phyloP scores from a whole-genome alignment of 306 rosid genomes.

The Luffa acutangula region DNA sequence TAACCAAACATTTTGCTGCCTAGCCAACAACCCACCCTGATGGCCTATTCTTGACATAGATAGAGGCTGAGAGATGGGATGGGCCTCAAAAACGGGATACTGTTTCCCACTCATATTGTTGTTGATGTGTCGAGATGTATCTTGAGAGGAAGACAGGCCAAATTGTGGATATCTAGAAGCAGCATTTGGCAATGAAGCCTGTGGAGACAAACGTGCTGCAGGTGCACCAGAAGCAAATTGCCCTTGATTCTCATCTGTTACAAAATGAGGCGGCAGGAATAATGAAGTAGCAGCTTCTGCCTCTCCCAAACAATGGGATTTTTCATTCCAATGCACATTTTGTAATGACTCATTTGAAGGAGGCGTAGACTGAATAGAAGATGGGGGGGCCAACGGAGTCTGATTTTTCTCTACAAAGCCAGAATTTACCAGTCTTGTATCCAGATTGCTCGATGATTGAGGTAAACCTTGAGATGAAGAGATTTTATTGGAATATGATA shows the following conservation, averaged over 20 bases:
- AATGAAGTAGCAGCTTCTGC: constrained; percentile 15
- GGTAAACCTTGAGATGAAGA: constrained; percentile 23
- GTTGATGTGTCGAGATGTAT: constrained; percentile 16
- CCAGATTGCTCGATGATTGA: constrained; percentile 21
- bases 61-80: constrained; percentile 18
- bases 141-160: constrained; percentile 21
- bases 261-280: constrained; percentile 21
- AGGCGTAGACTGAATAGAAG: constrained; percentile 17
- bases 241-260: constrained; percentile 31
- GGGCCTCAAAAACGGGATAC: constrained; percentile 31
- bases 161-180: constrained; percentile 20
- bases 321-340: constrained; percentile 32
- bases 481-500: constrained; percentile 18
- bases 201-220: constrained; percentile 16
- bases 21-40: constrained; percentile 20
- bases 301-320: constrained; percentile 12
- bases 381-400: constrained; percentile 18
- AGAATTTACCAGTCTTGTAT: constrained; percentile 19
- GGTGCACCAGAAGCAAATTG: constrained; percentile 18
- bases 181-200: constrained; percentile 18
- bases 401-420: constrained; percentile 24
- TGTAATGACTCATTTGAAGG: constrained; percentile 23
- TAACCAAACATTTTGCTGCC: constrained; percentile 21
- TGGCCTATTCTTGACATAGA: constrained; percentile 18
- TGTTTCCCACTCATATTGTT: constrained; percentile 19